Evolutionary conservation across 345 rosid species (phyloP).

Genomic region (Orychophragmus violaceus): DNA sequence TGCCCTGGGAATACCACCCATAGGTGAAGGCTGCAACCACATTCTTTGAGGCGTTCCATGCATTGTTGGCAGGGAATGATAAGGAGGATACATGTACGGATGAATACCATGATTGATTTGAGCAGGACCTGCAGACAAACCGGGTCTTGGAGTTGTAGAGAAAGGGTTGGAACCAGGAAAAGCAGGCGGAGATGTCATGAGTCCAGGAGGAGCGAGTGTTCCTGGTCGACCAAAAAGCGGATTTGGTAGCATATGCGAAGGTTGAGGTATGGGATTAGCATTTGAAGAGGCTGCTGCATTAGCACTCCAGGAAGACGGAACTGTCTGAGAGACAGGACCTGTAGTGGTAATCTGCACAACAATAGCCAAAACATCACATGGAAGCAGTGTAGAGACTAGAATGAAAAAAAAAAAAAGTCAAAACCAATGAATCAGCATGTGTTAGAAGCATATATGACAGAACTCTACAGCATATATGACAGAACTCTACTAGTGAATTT

Average conservation of each 20-base stretch:
- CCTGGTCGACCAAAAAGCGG: slow-evolving; percentile 40
- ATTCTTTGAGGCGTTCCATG: slow-evolving; percentile 55
- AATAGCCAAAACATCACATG: slow-evolving; percentile 35
- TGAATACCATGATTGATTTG: slow-evolving; percentile 41
- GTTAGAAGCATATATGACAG: not conserved
- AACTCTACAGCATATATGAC: not conserved
- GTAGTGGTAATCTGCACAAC: slow-evolving; percentile 31
- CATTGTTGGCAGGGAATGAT: slow-evolving; percentile 53
- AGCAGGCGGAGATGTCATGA: slow-evolving; percentile 31
- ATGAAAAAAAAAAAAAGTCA: too few relatives aligned
- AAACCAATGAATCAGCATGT: not conserved
- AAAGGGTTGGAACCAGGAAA: slow-evolving; percentile 41
- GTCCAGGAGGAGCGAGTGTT: slow-evolving; percentile 38
- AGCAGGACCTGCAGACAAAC: slow-evolving; percentile 34
- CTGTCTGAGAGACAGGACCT: slow-evolving; percentile 38
- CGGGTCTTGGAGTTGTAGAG: slow-evolving; percentile 39
- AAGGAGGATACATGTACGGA: slow-evolving; percentile 55
- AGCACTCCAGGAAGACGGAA: slow-evolving; percentile 32
- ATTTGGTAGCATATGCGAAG: slow-evolving; percentile 28
- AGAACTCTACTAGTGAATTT: not conserved
- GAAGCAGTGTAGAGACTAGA: slow-evolving; percentile 21
- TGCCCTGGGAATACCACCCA: slow-evolving; percentile 57
- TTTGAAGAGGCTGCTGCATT: slow-evolving; percentile 22
- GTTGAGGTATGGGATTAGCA: slow-evolving; percentile 30
- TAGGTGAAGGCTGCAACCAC: slow-evolving; percentile 73